These are phyloP conservation scores for Melocanna baccifera DNA, from an alignment of 176 grass and related monocot genomes.

Conservation along the genomic window DNA sequence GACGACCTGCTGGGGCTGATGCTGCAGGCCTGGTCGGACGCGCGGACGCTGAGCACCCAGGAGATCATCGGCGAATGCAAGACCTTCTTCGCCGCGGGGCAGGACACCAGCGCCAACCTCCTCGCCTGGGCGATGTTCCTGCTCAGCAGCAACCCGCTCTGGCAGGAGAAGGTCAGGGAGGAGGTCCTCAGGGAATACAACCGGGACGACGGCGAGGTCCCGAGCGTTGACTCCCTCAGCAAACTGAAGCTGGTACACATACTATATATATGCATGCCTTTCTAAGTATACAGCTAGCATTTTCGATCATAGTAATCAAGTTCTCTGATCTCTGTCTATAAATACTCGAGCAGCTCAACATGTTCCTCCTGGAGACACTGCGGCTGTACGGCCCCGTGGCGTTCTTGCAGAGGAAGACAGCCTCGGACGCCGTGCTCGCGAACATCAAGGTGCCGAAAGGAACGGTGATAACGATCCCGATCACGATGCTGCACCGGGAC, in stretches of 20 bases:
- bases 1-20: constrained; percentile 44
- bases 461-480: constrained; percentile 13
- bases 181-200: constrained; percentile 29
- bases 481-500: constrained; percentile 38
- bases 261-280: neutral
- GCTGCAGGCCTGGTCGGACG: constrained; percentile 1
- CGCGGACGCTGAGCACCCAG: constrained; percentile 24
- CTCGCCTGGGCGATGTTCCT: constrained; percentile 50
- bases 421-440: neutral
- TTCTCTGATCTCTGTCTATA: neutral
- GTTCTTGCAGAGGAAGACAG: constrained; percentile 18
- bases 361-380: constrained; percentile 39
- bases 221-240: neutral
- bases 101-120: constrained; percentile 29
- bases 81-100: constrained; percentile 48
- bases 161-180: constrained; percentile 48
- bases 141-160: constrained; percentile 28
- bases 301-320: too few species aligned
- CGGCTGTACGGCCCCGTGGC: constrained; percentile 34
- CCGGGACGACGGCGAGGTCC: neutral
- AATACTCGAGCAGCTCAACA: constrained; percentile 8
- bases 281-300: neutral
- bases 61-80: constrained; percentile 60
- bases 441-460: constrained; percentile 1
- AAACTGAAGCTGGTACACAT: constrained; percentile 37